These are phyloP conservation scores for Leishmania martiniquensis DNA, from an alignment of 208 protist species.

Conservation along the genomic window DNA sequence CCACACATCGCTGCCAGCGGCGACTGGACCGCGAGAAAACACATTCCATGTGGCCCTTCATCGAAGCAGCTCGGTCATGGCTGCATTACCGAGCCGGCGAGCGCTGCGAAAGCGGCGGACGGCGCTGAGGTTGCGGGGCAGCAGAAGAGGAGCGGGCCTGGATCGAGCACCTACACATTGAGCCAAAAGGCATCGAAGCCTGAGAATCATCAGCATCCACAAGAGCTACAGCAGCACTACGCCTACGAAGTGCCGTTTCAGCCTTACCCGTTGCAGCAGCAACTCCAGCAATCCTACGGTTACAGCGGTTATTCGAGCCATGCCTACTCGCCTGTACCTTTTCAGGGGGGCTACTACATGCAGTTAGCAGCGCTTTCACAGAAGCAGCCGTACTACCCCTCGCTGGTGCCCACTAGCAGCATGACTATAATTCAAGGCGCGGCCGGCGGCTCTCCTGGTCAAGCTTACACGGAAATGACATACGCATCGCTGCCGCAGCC, in stretches of 20 bases:
- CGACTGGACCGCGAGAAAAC: constrained; percentile 5
- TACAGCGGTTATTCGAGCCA: constrained; percentile 1
- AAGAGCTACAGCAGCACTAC: constrained; percentile 8
- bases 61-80: neutral
- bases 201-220: constrained; percentile 5
- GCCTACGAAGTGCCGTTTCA: neutral
- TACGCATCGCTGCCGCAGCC: neutral
- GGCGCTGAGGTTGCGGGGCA: neutral
- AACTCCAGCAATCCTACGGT: constrained; percentile 1
- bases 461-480: neutral
- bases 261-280: constrained; percentile 2
- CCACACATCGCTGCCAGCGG: neutral
- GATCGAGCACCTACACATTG: neutral
- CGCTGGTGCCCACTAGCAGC: neutral
- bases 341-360: constrained; percentile 1
- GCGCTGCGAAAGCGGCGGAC: neutral
- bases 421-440: neutral
- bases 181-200: neutral
- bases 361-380: neutral
- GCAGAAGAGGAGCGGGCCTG: neutral
- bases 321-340: constrained; percentile 2
- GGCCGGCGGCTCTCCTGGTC: neutral
- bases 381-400: constrained; percentile 10
- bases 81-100: neutral
- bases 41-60: neutral